These are phyloP conservation scores for Diaporthe citriasiana DNA, from an alignment of 2,329 filamentous ascomycete species.

Conservation along the genomic window DNA sequence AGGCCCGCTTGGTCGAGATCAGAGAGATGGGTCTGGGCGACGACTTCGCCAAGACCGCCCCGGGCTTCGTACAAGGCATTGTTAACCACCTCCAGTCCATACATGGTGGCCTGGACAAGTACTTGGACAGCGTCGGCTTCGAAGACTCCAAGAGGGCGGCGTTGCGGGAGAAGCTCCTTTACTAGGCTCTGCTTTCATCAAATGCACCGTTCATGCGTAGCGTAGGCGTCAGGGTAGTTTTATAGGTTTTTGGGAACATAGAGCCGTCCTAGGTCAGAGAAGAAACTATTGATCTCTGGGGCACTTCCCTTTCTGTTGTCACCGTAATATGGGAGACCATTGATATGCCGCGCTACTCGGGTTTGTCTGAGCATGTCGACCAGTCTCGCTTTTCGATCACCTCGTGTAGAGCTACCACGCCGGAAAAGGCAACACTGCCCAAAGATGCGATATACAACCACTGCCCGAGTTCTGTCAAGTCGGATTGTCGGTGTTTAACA, in stretches of 20 bases:
- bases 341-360: too few relatives aligned
- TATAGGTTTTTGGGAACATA: background rate
- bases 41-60: constrained; percentile 78
- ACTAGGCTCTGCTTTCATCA: constrained; percentile 48
- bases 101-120: constrained; percentile 77
- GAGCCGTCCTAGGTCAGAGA: background rate
- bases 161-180: constrained; percentile 59
- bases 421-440: background rate
- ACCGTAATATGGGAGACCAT: background rate
- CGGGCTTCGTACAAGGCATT: constrained; percentile 73
- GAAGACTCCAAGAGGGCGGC: constrained; percentile 56
- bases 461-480: background rate
- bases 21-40: constrained; percentile 77
- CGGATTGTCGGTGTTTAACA: background rate
- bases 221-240: background rate
- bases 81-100: constrained; percentile 68
- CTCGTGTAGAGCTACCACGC: background rate
- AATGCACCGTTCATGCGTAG: background rate
- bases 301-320: background rate
- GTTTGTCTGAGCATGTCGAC: too few relatives aligned
- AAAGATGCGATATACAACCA: background rate
- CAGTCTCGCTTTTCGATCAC: too few relatives aligned
- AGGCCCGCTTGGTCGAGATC: constrained; percentile 77
- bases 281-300: background rate
- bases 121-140: constrained; percentile 76